Evolutionary conservation across 148 eudicot species (phyloP).

Genomic region (Persicaria tinctoria): DNA sequence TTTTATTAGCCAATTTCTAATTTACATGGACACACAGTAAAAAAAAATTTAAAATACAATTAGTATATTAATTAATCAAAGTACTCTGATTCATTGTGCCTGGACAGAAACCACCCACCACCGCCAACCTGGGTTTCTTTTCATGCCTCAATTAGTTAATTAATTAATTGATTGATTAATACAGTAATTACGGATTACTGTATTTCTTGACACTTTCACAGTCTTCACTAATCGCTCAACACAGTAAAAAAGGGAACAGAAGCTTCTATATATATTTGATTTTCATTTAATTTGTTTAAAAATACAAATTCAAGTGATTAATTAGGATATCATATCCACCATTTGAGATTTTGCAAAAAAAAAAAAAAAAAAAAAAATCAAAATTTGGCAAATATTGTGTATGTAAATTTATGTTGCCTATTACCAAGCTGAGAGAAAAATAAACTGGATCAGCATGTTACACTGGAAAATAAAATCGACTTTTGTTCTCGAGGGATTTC

Average conservation of each 20-base stretch:
- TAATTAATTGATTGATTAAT: background rate
- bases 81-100: background rate
- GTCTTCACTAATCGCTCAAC: background rate
- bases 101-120: constrained; percentile 9
- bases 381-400: background rate
- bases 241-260: background rate
- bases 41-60: background rate
- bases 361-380: too few relatives aligned
- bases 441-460: background rate
- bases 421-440: background rate
- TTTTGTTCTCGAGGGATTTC: too few relatives aligned
- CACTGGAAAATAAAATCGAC: background rate
- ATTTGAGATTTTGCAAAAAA: background rate
- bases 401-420: background rate
- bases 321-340: background rate
- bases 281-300: background rate
- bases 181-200: background rate
- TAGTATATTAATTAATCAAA: background rate
- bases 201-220: background rate
- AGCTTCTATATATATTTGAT: background rate
- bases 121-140: constrained; percentile 8
- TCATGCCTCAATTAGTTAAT: background rate
- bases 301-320: background rate
- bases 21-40: too few relatives aligned
- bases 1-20: too few relatives aligned